phyloP scores from a whole-genome alignment of 139 green algal species.

The Deuterostichococcus epilithicus region DNA sequence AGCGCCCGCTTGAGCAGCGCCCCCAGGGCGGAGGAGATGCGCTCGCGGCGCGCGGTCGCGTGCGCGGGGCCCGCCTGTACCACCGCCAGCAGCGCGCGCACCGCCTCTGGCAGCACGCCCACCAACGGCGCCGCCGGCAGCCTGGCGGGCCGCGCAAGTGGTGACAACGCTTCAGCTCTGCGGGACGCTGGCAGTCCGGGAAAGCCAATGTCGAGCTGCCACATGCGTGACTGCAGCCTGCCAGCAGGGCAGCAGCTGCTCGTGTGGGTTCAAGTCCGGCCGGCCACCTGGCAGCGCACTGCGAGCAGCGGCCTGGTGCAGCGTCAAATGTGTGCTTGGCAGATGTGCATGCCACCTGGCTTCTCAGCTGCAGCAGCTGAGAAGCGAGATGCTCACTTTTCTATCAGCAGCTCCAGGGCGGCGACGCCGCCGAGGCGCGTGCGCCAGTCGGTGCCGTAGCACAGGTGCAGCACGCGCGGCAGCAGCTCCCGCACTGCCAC shows the following conservation, averaged over 20 bases:
- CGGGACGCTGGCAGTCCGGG: too few relatives aligned
- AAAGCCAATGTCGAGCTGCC: too few relatives aligned
- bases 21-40: constrained; percentile 36
- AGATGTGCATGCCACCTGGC: background rate
- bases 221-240: too few relatives aligned
- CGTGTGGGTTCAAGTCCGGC: too few relatives aligned
- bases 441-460: constrained; percentile 81
- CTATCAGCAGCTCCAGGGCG: constrained; percentile 54
- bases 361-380: background rate
- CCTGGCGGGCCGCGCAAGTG: too few relatives aligned
- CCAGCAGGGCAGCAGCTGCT: too few relatives aligned
- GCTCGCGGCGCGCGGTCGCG: constrained; percentile 45
- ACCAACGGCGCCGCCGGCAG: constrained; percentile 50
- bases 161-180: too few relatives aligned
- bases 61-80: constrained; percentile 69
- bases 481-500: constrained; percentile 69
- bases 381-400: constrained; percentile 13
- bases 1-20: constrained; percentile 27
- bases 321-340: too few relatives aligned
- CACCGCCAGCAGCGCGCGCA: constrained; percentile 69
- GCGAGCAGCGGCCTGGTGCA: too few relatives aligned
- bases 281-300: too few relatives aligned
- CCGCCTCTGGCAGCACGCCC: constrained; percentile 26
- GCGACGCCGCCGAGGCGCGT: constrained; percentile 70
- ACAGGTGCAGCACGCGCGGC: constrained; percentile 78